phyloP scores from a whole-genome alignment of 306 rosid genomes.

The Hylodesmum podocarpum region DNA sequence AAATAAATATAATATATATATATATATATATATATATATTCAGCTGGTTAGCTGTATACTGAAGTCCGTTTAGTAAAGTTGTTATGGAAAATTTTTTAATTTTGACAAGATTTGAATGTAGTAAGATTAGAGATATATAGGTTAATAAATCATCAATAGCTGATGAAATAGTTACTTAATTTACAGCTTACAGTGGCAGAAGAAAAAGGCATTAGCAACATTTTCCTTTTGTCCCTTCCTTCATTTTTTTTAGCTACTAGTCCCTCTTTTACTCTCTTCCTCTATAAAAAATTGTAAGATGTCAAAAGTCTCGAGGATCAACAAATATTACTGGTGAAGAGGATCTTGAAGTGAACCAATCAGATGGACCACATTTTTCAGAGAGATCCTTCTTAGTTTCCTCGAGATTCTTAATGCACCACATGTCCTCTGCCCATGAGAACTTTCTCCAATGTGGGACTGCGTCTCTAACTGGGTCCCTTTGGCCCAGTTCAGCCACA shows the following conservation, averaged over 20 bases:
- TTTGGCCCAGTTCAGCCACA: constrained; percentile 74
- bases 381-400: neutral
- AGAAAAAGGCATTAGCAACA: neutral
- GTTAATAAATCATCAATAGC: neutral
- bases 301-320: constrained; percentile 86
- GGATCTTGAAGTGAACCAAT: constrained; percentile 47
- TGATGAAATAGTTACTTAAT: constrained; percentile 18
- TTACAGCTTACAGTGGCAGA: constrained; percentile 17
- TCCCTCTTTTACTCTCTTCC: neutral
- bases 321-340: constrained; percentile 65
- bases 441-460: constrained; percentile 87
- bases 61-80: too few species aligned
- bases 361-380: constrained; percentile 29
- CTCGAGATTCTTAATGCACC: constrained; percentile 79
- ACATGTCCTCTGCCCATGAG: constrained; percentile 78
- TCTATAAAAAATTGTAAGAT: neutral
- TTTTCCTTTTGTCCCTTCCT: neutral
- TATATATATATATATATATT: too few species aligned
- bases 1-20: too few species aligned
- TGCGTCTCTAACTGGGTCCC: constrained; percentile 73
- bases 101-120: neutral
- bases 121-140: neutral
- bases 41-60: too few species aligned
- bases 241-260: neutral
- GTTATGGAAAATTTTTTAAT: neutral